Conservation (phyloP, 1,284 basidiomycete species). For the Cryptococcus neoformans region DNA sequence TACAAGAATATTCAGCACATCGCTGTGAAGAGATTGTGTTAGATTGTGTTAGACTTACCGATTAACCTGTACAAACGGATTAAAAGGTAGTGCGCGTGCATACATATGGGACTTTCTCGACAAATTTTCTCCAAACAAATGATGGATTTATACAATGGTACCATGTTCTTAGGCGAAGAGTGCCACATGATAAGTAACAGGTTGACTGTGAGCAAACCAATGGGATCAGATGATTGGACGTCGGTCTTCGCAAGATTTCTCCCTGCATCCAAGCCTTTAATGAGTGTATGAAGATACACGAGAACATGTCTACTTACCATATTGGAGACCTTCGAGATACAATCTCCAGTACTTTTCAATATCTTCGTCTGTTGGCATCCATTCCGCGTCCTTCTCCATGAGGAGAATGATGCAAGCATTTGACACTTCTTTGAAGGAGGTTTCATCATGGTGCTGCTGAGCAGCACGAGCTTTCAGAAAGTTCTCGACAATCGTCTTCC, state of each 20-base stretch:
- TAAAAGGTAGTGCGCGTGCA: conserved; percentile 28
- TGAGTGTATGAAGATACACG: neutral
- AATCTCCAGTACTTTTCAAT: conserved; percentile 25
- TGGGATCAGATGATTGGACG: conserved; percentile 33
- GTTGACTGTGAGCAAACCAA: conserved; percentile 30
- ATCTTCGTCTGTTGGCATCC: conserved; percentile 12
- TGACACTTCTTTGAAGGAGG: conserved; percentile 21
- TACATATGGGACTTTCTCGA: conserved; percentile 19
- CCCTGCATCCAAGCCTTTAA: conserved; percentile 11
- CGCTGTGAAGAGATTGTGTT: neutral
- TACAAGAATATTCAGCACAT: neutral
- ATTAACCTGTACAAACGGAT: conserved; percentile 32
- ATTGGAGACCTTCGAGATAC: conserved; percentile 28
- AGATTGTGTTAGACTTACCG: conserved; percentile 19
- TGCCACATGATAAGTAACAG: conserved; percentile 24
- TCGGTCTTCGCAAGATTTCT: conserved; percentile 35
- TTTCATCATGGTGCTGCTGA: conserved; percentile 19
- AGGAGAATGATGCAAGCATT: conserved; percentile 26
- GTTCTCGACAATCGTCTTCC: neutral
- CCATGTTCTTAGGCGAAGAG: conserved; percentile 6
- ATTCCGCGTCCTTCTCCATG: conserved; percentile 3
- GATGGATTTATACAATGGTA: conserved; percentile 22
- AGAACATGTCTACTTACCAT: conserved; percentile 19
- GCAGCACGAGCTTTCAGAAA: conserved; percentile 11
- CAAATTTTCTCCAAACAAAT: conserved; percentile 24